A percentile compares a stretch with the other conserved stretches of the same genome.
phyloP scores from a whole-genome alignment of 148 eudicot genomes.

The Camellia sinensis region DNA sequence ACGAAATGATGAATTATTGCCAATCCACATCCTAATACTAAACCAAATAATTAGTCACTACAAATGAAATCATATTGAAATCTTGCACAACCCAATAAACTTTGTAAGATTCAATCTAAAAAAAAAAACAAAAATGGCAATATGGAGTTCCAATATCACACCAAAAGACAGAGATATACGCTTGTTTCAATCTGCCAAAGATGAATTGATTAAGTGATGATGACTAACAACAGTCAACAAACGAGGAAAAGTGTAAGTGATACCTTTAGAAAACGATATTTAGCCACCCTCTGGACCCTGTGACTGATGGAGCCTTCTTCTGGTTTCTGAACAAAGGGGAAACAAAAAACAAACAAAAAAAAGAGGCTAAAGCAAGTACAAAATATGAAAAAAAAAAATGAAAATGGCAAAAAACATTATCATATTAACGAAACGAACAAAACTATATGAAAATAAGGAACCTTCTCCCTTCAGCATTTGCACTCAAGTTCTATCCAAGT shows the following conservation, averaged over 20 bases:
- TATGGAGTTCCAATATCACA: no score
- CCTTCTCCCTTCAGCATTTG: not conserved
- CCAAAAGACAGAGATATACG: no score
- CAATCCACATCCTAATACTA: not conserved
- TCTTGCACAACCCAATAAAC: not conserved
- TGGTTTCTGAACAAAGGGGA: constrained; percentile 61
- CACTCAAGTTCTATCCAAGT: not conserved
- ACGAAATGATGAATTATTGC: constrained; percentile 8
- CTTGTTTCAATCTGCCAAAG: not conserved
- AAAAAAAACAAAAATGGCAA: not conserved
- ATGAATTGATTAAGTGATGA: not conserved
- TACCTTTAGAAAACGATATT: constrained; percentile 96
- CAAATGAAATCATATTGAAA: not conserved
- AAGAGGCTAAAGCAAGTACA: no score
- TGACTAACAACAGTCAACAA: constrained; percentile 13
- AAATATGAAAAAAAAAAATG: no score
- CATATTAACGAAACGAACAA: no score
- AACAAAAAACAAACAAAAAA: not conserved
- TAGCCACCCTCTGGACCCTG: constrained; percentile 93
- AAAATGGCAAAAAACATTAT: no score
- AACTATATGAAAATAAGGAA: not conserved
- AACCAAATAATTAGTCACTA: not conserved
- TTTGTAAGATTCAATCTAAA: not conserved
- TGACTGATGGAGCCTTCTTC: constrained; percentile 96
- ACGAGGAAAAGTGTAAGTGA: not conserved